A percentile compares a stretch with the other conserved stretches of the same genome.
phyloP scores from a whole-genome alignment of 768 basidiomycete species.

The Tulasnella sp. region DNA sequence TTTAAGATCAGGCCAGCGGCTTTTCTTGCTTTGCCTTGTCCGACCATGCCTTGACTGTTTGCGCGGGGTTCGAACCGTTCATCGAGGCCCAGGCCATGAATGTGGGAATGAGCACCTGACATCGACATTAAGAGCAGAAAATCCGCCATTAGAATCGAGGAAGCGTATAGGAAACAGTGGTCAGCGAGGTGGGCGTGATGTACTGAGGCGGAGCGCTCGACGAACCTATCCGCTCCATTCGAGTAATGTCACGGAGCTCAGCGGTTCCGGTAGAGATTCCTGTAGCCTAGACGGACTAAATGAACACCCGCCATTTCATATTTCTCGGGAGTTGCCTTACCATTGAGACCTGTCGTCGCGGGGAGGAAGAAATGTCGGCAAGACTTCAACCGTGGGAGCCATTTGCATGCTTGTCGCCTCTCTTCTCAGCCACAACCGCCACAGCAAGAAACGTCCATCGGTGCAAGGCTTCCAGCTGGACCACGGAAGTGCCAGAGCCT shows the following conservation, averaged over 20 bases:
- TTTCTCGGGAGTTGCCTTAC: not conserved
- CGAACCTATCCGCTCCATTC: slow-evolving; percentile 88
- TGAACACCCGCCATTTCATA: not conserved
- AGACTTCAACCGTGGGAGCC: not conserved
- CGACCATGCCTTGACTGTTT: slow-evolving; percentile 94
- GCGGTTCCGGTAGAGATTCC: slow-evolving; percentile 74
- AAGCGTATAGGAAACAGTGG: not conserved
- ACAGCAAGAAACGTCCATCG: not conserved
- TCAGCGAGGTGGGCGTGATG: not conserved
- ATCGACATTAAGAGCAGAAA: slow-evolving; percentile 24
- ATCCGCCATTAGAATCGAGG: not conserved
- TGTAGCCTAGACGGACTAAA: slow-evolving; percentile 49
- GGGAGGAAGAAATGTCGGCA: not conserved
- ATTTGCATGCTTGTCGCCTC: not conserved
- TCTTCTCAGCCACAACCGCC: not conserved
- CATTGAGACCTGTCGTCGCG: not conserved
- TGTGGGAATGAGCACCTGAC: slow-evolving; percentile 87
- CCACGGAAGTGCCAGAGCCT: not conserved
- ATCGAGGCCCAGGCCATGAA: slow-evolving; percentile 91
- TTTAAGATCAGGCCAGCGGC: slow-evolving; percentile 96
- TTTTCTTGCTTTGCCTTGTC: slow-evolving; percentile 92
- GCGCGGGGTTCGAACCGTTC: slow-evolving; percentile 84
- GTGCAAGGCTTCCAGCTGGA: no score
- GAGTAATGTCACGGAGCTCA: slow-evolving; percentile 80
- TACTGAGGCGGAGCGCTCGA: not conserved